Conservation (phyloP, 2,329 filamentous ascomycete genomes). For the Colletotrichum tabaci region DNA sequence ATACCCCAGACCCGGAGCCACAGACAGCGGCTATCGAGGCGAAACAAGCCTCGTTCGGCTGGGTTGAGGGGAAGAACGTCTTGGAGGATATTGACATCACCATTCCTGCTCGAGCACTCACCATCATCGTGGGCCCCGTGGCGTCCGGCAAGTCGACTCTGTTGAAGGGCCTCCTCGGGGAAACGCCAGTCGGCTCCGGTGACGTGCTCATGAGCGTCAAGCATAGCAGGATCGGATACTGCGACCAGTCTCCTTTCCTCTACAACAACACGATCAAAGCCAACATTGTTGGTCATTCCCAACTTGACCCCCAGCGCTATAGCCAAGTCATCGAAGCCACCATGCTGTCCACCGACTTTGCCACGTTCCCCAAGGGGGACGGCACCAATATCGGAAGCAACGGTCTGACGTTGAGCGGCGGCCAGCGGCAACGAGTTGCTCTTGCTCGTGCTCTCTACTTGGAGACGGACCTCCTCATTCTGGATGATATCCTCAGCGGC, state of each 20-base stretch:
- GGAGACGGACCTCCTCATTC: conserved; percentile 48
- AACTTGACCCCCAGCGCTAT: conserved; percentile 52
- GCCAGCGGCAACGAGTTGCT: conserved; percentile 50
- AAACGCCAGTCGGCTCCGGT: conserved; percentile 44
- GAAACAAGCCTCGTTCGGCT: conserved; percentile 50
- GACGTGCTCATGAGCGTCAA: conserved; percentile 37
- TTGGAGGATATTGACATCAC: conserved; percentile 51
- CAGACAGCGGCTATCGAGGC: not conserved
- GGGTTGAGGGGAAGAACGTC: conserved; percentile 46
- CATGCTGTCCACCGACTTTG: conserved; percentile 51
- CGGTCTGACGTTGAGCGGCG: conserved; percentile 60
- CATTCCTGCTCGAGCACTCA: conserved; percentile 51
- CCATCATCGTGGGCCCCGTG: conserved; percentile 57
- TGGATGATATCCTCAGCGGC: conserved; percentile 56
- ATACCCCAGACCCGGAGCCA: no score
- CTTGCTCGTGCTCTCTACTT: conserved; percentile 53
- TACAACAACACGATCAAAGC: conserved; percentile 53
- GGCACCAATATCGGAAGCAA: conserved; percentile 57
- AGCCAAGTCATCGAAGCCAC: conserved; percentile 53
- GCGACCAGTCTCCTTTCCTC: conserved; percentile 52
- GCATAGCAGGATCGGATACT: conserved; percentile 48
- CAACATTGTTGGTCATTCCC: conserved; percentile 55
- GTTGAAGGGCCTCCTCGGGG: conserved; percentile 54
- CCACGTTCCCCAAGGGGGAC: conserved; percentile 52
- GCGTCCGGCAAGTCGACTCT: conserved; percentile 58